Evolutionary conservation across 148 eudicot genomes (phyloP), one percentile per base, ranked within the genome.

Genomic region (Vaccinium macrocarpon): DNA sequence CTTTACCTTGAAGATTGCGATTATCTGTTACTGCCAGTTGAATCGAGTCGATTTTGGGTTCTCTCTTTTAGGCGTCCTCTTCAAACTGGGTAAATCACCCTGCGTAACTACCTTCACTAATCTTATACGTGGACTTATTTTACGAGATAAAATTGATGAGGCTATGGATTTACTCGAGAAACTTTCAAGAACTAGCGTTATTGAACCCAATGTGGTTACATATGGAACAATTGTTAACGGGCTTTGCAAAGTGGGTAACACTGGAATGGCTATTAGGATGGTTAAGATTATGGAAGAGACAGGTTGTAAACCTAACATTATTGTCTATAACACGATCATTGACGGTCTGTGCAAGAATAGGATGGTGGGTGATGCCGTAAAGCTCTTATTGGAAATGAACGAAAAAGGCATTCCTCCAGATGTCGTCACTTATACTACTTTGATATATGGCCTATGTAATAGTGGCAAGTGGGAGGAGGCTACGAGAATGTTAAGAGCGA

Each of bases 151-250:
- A 77, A 5, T 81, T 46, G 78, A 14, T 0, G 83, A 72, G 29
- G 86, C 86, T 11, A 46, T 19, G 38, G 48, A 80, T 27, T 73
- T 85, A 12, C 80, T 85, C 23, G 19, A 59, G 29, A 25, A 15
- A 50, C 32, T 23, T 21, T 19, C 35, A 13, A 10, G 80, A 11
- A 27, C 27, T 25, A 73, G 18, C n/a, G 77, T 10, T 4, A 19
- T 81, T 21, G 25, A 62, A 23, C 84, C 81, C 13, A 29, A 82
- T 76, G 76, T 81, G 21, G 73, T 82, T 51, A 82, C 61, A 5
- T 86, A 57, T 23, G 78, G 79, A 2, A 86, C 88, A 2, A 23
- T 82, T 6, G 19, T 86, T 19, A 72, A 66, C 11, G 72, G 35
- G 72, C 72, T 66, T 23, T 66, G 72, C 72, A 66, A 66, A 66